Evolutionary conservation across 2,329 filamentous ascomycete genomes (phyloP).

Genomic region (Lachnellula arida): DNA sequence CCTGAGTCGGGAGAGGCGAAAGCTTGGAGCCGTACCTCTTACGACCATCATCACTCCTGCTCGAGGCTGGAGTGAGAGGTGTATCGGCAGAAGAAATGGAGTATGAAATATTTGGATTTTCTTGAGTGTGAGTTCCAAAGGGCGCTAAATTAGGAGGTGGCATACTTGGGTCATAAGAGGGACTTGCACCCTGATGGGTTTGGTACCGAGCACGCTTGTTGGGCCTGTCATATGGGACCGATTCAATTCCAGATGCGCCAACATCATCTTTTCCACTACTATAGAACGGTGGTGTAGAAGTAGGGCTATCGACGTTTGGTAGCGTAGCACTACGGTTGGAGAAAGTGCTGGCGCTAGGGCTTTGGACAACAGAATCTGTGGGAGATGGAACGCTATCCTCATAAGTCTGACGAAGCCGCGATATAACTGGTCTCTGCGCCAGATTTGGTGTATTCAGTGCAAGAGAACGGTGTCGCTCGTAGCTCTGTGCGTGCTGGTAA

Average conservation of each 20-base stretch:
- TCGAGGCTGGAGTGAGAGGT: conserved; percentile 38
- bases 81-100: conserved; percentile 10
- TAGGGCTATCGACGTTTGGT: conserved; percentile 14
- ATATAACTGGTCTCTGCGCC: conserved; percentile 2
- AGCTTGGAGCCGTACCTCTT: conserved; percentile 30
- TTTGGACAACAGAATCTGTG: conserved; percentile 21
- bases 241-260: conserved; percentile 1
- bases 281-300: conserved; percentile 13
- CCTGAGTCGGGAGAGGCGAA: conserved; percentile 26
- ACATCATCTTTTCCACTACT: conserved; percentile 8
- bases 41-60: conserved; percentile 41
- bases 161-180: conserved; percentile 14
- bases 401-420: conserved; percentile 10
- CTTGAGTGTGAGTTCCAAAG: conserved; percentile 7
- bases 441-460: conserved; percentile 6
- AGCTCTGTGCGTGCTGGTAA: conserved; percentile 20
- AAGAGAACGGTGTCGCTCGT: conserved; percentile 20
- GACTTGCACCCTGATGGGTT: conserved; percentile 1
- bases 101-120: conserved; percentile 5
- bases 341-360: conserved; percentile 9
- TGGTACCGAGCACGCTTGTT: conserved; percentile 22
- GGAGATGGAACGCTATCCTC: conserved; percentile 19
- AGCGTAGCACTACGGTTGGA: conserved; percentile 12
- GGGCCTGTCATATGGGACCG: conserved; percentile 11
- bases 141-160: conserved; percentile 19